Evolutionary conservation across 2,329 filamentous ascomycete species (phyloP).

Genomic region (Sclerotinia subarctica): DNA sequence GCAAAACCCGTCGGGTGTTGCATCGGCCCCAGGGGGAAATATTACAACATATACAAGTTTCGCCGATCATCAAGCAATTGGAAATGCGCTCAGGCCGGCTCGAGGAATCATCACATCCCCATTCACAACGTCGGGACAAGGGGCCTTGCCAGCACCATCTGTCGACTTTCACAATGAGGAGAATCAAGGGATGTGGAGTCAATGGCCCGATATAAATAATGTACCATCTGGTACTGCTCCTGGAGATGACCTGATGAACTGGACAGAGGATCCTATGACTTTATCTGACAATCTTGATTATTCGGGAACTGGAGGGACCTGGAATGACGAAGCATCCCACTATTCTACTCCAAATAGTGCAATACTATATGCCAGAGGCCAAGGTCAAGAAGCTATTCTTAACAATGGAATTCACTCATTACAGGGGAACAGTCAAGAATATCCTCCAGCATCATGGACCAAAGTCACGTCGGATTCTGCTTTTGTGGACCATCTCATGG

Average conservation of each 20-base stretch:
- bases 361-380: constrained; percentile 43
- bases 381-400: constrained; percentile 48
- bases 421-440: constrained; percentile 63
- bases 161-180: constrained; percentile 25
- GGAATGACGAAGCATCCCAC: constrained; percentile 23
- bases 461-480: constrained; percentile 54
- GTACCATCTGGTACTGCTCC: background rate
- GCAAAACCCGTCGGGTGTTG: constrained; percentile 37
- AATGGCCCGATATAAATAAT: background rate
- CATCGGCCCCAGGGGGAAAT: constrained; percentile 30
- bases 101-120: constrained; percentile 48
- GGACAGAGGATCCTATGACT: constrained; percentile 26
- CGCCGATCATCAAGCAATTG: constrained; percentile 40
- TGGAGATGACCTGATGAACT: constrained; percentile 36
- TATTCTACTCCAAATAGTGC: constrained; percentile 22
- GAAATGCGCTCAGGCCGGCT: constrained; percentile 33
- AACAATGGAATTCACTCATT: constrained; percentile 59
- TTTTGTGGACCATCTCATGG: constrained; percentile 60
- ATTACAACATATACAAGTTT: constrained; percentile 35
- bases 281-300: constrained; percentile 41
- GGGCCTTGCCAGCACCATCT: constrained; percentile 37
- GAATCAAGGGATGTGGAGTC: constrained; percentile 1
- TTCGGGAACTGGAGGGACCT: constrained; percentile 47
- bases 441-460: constrained; percentile 65
- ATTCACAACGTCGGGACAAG: constrained; percentile 47